Conservation (phyloP, 1,284 basidiomycete species). For the Cutaneotrichosporon curvatum region DNA sequence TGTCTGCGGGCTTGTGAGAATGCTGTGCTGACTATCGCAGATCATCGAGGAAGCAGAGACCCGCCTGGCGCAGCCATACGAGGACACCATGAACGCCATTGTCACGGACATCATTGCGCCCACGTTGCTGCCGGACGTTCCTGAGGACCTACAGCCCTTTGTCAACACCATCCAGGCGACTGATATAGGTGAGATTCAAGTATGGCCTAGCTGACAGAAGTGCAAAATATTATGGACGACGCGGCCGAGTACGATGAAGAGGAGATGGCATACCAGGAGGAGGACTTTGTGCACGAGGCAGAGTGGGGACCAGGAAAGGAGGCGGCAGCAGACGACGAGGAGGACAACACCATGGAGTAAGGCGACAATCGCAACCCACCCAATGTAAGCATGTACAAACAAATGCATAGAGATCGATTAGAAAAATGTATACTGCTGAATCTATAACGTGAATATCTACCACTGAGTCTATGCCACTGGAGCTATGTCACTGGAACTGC, state of each 20-base stretch:
- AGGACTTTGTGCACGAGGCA: conserved; percentile 42
- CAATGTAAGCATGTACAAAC: too few species aligned
- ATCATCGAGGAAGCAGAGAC: conserved; percentile 85
- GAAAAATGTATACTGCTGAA: too few species aligned
- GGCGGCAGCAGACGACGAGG: conserved; percentile 36
- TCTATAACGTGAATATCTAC: too few species aligned
- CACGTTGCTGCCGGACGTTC: conserved; percentile 22
- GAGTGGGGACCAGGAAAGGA: conserved; percentile 39
- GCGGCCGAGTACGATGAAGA: conserved; percentile 25
- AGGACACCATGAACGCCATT: conserved; percentile 64
- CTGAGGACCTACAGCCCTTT: conserved; percentile 23
- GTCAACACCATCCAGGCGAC: conserved; percentile 11
- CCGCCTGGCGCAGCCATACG: conserved; percentile 52
- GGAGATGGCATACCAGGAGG: conserved; percentile 30
- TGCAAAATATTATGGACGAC: conserved; percentile 23
- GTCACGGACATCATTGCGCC: conserved; percentile 51
- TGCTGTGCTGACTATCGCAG: conserved; percentile 47
- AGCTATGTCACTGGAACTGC: too few species aligned
- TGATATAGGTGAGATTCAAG: conserved; percentile 10
- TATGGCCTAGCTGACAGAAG: conserved; percentile 3
- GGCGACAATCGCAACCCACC: neutral
- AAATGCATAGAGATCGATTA: too few species aligned
- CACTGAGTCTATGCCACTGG: too few species aligned
- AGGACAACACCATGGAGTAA: conserved; percentile 18
- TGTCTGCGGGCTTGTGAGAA: conserved; percentile 51